These are phyloP conservation scores for Leishmania braziliensis DNA, from an alignment of 208 protist species.

Conservation along the genomic window DNA sequence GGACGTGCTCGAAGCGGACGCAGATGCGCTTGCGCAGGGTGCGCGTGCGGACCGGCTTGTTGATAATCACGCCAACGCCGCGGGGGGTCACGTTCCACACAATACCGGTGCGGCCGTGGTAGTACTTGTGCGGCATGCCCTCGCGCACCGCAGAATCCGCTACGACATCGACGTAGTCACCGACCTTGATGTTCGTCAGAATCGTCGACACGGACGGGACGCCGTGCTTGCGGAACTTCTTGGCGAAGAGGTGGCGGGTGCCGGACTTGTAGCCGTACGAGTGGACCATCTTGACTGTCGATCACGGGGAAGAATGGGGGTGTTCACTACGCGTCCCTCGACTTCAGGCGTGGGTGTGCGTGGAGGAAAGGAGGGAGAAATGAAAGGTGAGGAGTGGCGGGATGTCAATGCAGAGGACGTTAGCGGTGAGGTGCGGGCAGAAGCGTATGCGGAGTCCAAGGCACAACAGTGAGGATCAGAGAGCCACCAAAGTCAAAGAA, in stretches of 20 bases:
- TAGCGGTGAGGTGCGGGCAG: neutral
- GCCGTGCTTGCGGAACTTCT: conserved; percentile 97
- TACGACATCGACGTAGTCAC: conserved; percentile 99
- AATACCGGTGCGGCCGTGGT: conserved; percentile 99
- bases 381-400: neutral
- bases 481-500: too few species aligned
- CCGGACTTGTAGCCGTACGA: conserved; percentile 97
- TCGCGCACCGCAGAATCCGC: conserved; percentile 98
- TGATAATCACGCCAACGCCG: conserved; percentile 99
- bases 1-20: conserved; percentile 99
- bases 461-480: too few species aligned
- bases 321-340: neutral
- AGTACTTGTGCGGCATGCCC: conserved; percentile 99
- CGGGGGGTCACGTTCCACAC: conserved; percentile 99
- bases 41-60: conserved; percentile 98
- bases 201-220: conserved; percentile 94
- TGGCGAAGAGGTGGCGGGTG: conserved; percentile 98
- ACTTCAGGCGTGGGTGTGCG: neutral
- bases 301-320: neutral
- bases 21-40: conserved; percentile 99
- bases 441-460: too few species aligned
- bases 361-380: neutral
- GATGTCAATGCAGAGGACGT: neutral
- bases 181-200: conserved; percentile 97
- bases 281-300: conserved; percentile 71